Evolutionary conservation across 768 basidiomycete species (phyloP).

Genomic region (Nidularia pulvinata): DNA sequence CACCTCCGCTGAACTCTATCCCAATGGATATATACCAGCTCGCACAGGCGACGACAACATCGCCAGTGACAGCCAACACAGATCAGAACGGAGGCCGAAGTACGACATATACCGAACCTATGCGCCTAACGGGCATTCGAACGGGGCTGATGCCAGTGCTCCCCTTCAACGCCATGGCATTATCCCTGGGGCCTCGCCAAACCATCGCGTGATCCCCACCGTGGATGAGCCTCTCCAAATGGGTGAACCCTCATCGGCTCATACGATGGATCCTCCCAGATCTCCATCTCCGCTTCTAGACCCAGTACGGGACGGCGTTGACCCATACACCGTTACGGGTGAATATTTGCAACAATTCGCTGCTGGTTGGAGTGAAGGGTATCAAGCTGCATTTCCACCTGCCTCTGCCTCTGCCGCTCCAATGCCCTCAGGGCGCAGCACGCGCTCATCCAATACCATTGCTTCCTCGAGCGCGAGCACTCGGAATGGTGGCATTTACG

Average conservation of each 20-base stretch:
- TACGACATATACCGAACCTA: conserved; percentile 4
- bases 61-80: conserved; percentile 7
- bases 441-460: neutral
- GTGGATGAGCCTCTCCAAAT: no score
- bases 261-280: neutral
- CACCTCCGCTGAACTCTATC: neutral
- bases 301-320: conserved; percentile 9
- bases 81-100: conserved; percentile 6
- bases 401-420: neutral
- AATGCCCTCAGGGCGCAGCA: no score
- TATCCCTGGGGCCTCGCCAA: conserved; percentile 25
- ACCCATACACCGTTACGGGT: conserved; percentile 18
- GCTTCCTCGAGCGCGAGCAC: neutral
- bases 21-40: neutral
- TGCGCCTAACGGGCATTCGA: conserved; percentile 1
- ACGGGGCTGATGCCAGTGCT: neutral
- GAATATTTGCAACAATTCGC: conserved; percentile 19
- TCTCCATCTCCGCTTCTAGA: conserved; percentile 1
- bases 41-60: conserved; percentile 1
- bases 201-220: conserved; percentile 12
- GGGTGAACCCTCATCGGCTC: neutral
- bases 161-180: conserved; percentile 19
- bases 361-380: conserved; percentile 20
- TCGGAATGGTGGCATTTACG: neutral
- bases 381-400: conserved; percentile 1